Evolutionary conservation across 2,329 filamentous ascomycete species (phyloP).

Genomic region (Colletotrichum shisoi): DNA sequence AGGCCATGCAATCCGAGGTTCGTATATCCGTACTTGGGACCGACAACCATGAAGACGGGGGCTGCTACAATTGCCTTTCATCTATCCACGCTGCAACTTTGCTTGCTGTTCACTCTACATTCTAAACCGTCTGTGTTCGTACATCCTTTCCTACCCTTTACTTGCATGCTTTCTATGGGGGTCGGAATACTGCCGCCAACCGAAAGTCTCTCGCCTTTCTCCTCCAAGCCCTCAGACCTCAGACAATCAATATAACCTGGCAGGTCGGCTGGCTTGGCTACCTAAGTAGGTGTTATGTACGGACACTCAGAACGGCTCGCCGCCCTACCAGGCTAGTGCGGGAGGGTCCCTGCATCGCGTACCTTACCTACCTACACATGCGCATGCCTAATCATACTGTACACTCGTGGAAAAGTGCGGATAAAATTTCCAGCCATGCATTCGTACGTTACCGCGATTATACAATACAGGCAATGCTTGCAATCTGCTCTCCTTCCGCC

Average conservation of each 20-base stretch:
- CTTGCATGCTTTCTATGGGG: background rate
- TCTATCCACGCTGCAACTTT: background rate
- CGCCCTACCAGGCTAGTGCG: conserved; percentile 9
- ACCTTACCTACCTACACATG: too few relatives aligned
- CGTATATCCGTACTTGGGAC: background rate
- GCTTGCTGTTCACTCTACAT: background rate
- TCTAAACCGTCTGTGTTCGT: too few relatives aligned
- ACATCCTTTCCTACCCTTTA: background rate
- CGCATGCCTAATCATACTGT: too few relatives aligned
- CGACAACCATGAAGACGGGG: conserved; percentile 1
- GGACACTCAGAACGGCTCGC: background rate
- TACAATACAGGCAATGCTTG: too few relatives aligned
- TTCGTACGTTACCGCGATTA: too few relatives aligned
- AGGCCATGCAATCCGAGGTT: background rate
- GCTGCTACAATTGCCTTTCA: background rate
- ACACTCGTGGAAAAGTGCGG: too few relatives aligned
- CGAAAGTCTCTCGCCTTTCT: background rate
- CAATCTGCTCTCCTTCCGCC: background rate
- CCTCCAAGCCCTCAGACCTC: background rate
- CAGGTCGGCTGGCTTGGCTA: background rate
- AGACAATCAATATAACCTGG: background rate
- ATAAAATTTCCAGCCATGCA: background rate
- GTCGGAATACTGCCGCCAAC: background rate
- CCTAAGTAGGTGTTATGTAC: too few relatives aligned
- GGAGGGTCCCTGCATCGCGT: conserved; percentile 5